Evolutionary conservation across 164 flowering plant species (phyloP).

Genomic region (Macadamia tetraphylla): DNA sequence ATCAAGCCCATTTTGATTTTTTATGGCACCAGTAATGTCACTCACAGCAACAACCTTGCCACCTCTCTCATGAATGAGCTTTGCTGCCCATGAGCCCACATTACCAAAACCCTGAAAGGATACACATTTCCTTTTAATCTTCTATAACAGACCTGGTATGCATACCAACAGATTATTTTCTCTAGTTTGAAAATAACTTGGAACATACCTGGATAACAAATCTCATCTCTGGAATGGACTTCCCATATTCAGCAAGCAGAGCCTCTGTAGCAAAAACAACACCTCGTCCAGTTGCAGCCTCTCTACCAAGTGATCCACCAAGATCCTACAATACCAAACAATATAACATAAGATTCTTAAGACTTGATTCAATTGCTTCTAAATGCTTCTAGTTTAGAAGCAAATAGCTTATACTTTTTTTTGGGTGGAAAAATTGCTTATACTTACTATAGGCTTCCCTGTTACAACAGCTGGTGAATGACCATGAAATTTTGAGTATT

Average conservation of each 20-base stretch:
- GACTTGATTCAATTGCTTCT: background rate
- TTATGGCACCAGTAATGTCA: conserved; percentile 65
- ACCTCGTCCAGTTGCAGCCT: conserved; percentile 89
- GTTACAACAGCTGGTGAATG: conserved; percentile 83
- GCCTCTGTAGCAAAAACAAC: conserved; percentile 75
- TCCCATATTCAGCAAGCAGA: conserved; percentile 68
- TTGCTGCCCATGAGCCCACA: conserved; percentile 84
- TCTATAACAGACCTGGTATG: background rate
- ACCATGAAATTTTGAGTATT: conserved; percentile 82
- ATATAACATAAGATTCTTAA: background rate
- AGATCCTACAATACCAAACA: conserved; percentile 49
- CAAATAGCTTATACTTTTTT: conserved; percentile 17
- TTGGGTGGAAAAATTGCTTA: no score
- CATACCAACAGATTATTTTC: background rate
- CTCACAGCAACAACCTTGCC: conserved; percentile 71
- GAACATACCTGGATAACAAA: conserved; percentile 33
- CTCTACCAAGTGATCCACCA: conserved; percentile 86
- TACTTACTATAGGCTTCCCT: conserved; percentile 73
- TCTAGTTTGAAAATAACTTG: background rate
- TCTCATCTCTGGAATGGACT: conserved; percentile 41
- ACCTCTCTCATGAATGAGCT: conserved; percentile 62
- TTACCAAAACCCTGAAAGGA: conserved; percentile 66
- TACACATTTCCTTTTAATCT: background rate
- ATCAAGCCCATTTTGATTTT: conserved; percentile 55
- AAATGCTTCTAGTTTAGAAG: background rate